Evolutionary conservation across 2,329 filamentous ascomycete genomes (phyloP), one percentile per base, ranked within the genome.

Genomic region (Exophiala viscosa): DNA sequence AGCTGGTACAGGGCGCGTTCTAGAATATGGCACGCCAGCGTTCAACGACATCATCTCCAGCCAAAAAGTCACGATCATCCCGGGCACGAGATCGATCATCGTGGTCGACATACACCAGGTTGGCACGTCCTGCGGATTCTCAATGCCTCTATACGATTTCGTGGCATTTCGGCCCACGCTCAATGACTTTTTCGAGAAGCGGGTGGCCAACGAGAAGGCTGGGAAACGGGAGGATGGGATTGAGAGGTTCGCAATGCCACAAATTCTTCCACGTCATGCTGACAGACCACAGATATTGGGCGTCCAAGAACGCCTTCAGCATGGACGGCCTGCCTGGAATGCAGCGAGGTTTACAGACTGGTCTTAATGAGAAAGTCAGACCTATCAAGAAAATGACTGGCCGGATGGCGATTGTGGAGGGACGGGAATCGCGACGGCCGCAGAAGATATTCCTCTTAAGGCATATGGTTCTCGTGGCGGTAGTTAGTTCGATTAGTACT

Each of bases 81-180:
- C 54, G 3, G 80, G 77, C 2, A 79, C 78, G 6, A 70, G 84
- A 23, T 83, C 83, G 1, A 78, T 87, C 20, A 78, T 88, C 34
- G 60, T 82, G 33, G 69, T 84, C 49, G 74, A 84, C 60, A 73
- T 88, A 14, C 84, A 79, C 65, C 80, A 86, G 69, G 75, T 83
- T 3, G 83, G 86, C 73, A 86, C 82, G 8, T 81, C 78, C 45
- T 88, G 84, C 63, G 84, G 85, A 5, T 87, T 76, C 60, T 82
- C 79, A 18, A 82, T 87, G 6, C 60, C 60, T 5, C 54, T 45
- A 10, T 62, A 58, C 39, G 59, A 61, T 14, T 62, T 59, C 42
- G 59, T 56, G 17, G 48, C 52, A n/a, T 59, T 54, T 45, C 33
- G 60, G 8, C 40, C 56, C 3, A 57, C 60, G n/a, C 42, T 62